phyloP scores from a whole-genome alignment of 2,329 filamentous ascomycete genomes.

The Hypoxylon sp. region DNA sequence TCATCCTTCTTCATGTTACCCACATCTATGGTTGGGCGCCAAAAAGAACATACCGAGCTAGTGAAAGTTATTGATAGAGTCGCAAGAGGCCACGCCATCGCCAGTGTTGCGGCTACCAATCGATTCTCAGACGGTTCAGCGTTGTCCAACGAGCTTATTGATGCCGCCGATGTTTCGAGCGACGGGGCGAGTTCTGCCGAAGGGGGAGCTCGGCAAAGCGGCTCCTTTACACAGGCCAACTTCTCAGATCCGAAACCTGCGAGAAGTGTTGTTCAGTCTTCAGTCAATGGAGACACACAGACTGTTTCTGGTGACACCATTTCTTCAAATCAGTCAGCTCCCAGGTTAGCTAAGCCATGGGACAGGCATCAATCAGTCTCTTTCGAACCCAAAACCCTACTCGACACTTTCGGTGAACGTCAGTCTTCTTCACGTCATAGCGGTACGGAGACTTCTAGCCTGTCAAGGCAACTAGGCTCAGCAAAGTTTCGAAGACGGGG shows the following conservation, averaged over 20 bases:
- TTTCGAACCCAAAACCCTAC: conserved; percentile 63
- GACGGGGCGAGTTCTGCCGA: conserved; percentile 73
- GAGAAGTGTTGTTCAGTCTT: conserved; percentile 60
- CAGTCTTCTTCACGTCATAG: conserved; percentile 60
- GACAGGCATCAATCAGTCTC: conserved; percentile 68
- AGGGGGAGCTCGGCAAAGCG: conserved; percentile 65
- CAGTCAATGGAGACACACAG: conserved; percentile 53
- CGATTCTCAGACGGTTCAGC: conserved; percentile 69
- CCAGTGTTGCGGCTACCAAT: conserved; percentile 59
- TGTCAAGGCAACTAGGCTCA: conserved; percentile 69
- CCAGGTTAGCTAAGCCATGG: conserved; percentile 63
- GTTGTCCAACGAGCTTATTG: conserved; percentile 66
- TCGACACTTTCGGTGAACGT: conserved; percentile 64
- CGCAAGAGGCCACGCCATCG: conserved; percentile 73
- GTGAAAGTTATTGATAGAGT: conserved; percentile 83
- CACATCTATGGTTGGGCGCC: conserved; percentile 83
- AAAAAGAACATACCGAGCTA: conserved; percentile 78
- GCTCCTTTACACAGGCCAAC: conserved; percentile 64
- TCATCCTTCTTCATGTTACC: conserved; percentile 94
- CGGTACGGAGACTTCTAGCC: conserved; percentile 63
- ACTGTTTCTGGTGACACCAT: conserved; percentile 60
- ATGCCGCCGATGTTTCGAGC: conserved; percentile 69
- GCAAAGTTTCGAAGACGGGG: conserved; percentile 73
- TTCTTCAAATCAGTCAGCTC: conserved; percentile 63
- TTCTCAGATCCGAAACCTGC: conserved; percentile 60